Conservation (phyloP, 805 yeast species). For the Suhomyces emberorum region DNA sequence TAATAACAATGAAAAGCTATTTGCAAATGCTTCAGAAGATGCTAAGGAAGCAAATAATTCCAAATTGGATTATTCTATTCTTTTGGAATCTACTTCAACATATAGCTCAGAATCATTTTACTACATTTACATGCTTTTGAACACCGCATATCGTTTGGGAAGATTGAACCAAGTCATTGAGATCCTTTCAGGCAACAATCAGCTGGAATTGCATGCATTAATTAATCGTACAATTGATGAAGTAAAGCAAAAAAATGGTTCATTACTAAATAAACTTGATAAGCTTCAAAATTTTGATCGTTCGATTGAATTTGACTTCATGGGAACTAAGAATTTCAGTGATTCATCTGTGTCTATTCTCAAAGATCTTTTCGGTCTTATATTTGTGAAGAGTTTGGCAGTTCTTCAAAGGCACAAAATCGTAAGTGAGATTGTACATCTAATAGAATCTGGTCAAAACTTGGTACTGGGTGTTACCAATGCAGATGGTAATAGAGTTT, state of each 20-base stretch:
- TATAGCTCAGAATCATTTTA: conserved; percentile 43
- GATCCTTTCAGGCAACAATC: conserved; percentile 50
- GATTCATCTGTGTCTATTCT: conserved; percentile 55
- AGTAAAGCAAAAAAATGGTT: conserved; percentile 53
- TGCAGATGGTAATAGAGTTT: background rate
- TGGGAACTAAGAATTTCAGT: conserved; percentile 31
- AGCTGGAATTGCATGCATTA: conserved; percentile 61
- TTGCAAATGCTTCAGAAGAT: background rate
- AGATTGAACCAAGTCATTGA: conserved; percentile 57
- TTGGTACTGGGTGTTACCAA: background rate
- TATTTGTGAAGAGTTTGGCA: conserved; percentile 61
- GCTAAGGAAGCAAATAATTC: background rate
- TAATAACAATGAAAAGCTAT: background rate
- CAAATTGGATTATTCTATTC: conserved; percentile 26
- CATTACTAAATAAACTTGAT: conserved; percentile 24
- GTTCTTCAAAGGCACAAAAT: conserved; percentile 70
- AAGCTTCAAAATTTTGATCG: conserved; percentile 31
- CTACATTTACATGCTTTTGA: conserved; percentile 51
- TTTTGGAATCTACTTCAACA: conserved; percentile 28
- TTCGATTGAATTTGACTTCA: conserved; percentile 15
- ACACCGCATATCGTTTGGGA: conserved; percentile 57
- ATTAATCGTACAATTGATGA: conserved; percentile 63
- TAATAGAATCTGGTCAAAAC: conserved; percentile 22
- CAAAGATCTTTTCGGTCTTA: conserved; percentile 65
- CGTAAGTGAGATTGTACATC: conserved; percentile 52